Evolutionary conservation across 345 rosid genomes (phyloP), one percentile per base, ranked within the genome.

Genomic region (Mercurialis annua): DNA sequence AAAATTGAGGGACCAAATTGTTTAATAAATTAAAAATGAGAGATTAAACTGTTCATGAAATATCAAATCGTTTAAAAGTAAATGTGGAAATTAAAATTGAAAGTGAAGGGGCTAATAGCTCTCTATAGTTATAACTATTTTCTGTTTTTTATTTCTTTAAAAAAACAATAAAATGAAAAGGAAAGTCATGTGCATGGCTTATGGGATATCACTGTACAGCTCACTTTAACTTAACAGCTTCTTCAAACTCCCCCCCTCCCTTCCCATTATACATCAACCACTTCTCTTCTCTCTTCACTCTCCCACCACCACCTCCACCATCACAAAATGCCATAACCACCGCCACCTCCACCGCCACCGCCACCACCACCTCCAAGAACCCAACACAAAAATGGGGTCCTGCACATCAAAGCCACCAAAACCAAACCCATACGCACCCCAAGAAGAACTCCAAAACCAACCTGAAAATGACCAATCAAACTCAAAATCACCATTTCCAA

Each of bases 381-480:
- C 29, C 17, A 1, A 57, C 18, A 4, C 85, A 8, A 16, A 57
- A 34, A 91, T 92, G 97, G 97, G 97, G 60, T 67, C 72, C 20
- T 89, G 97, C 83, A 81, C 85, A 17, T 92, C 97, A 8, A 92
- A 86, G 63, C 86, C 85, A 17, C 77, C 83, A 12, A 84, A 77
- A 48, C 84, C 85, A 46, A 89, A 92, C 85, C 92, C 92, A 1
- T 89, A 78, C 69, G 87, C 89, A 12, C 69, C 89, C 1, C 77
- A 68, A 60, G 78, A 74, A n/a, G n/a, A n/a, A n/a, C n/a, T n/a
- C 74, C 9, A 55, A 0, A 21, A 49, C 40, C 76, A 47, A 50
- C 31, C 49, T 7, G 20, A n/a, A 49, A 71, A 73, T 76, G 91
- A 77, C 57, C 67, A 64, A 29, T 33, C 67, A 50, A 67, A 68